These are phyloP conservation scores for Graphilbum fragrans DNA, from an alignment of 2,329 filamentous ascomycete genomes.

Conservation along the genomic window DNA sequence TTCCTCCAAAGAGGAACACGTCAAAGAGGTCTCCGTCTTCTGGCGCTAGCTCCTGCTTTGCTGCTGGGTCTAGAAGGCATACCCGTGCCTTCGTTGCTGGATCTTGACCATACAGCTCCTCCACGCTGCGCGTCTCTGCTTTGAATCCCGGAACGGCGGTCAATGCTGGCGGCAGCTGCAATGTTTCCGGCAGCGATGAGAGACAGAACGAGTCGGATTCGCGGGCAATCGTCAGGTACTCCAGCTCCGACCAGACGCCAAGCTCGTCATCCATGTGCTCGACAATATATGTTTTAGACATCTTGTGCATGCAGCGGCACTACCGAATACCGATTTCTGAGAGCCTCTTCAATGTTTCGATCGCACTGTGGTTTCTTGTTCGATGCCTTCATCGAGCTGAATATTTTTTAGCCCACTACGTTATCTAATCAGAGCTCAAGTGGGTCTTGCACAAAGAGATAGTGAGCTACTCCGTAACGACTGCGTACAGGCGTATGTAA, in stretches of 20 bases:
- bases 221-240: constrained; percentile 77
- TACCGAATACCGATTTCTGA: neutral
- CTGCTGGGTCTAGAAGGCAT: constrained; percentile 81
- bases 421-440: no score
- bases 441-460: no score
- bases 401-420: no score
- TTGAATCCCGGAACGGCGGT: constrained; percentile 48
- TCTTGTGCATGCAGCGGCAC: constrained; percentile 1
- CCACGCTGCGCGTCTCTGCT: constrained; percentile 66
- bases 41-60: constrained; percentile 65
- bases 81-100: constrained; percentile 50
- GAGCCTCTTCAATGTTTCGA: no score
- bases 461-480: no score
- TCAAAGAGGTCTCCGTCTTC: constrained; percentile 76
- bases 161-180: constrained; percentile 48
- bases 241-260: constrained; percentile 84
- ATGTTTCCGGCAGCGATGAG: constrained; percentile 61
- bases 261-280: constrained; percentile 95
- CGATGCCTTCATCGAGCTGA: no score
- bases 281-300: constrained; percentile 71
- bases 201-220: constrained; percentile 76
- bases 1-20: constrained; percentile 90
- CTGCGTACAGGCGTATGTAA: no score
- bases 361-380: no score
- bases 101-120: constrained; percentile 62